Conservation (phyloP, 192 early-diverging fungal species). For the Linnemannia elongata region DNA sequence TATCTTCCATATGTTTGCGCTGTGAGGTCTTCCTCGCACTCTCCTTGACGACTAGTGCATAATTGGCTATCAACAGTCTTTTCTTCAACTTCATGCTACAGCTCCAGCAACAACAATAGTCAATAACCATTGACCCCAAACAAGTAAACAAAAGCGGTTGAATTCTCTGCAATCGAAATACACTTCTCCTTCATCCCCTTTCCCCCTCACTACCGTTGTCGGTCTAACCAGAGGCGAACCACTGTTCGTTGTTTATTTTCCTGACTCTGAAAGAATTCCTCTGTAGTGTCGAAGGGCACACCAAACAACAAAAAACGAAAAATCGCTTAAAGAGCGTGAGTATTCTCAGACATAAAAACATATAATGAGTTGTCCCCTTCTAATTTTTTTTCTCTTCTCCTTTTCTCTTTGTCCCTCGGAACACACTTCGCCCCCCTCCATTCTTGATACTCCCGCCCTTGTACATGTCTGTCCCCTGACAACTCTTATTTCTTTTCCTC, state of each 20-base stretch:
- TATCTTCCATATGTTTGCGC: background rate
- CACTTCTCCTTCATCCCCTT: too few species aligned
- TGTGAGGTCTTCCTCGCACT: background rate
- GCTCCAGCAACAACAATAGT: background rate
- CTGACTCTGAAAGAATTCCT: background rate
- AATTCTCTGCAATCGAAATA: constrained; percentile 32
- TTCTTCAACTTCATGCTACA: background rate
- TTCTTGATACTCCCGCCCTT: background rate
- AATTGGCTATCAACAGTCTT: background rate
- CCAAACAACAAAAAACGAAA: background rate
- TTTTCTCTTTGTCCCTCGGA: background rate
- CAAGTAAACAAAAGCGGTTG: constrained; percentile 9
- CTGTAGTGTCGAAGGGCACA: too few species aligned
- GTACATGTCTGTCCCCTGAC: background rate
- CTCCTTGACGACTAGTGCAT: background rate
- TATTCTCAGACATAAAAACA: background rate
- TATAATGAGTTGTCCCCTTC: background rate
- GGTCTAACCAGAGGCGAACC: too few species aligned
- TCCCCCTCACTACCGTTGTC: background rate
- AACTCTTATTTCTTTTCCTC: background rate
- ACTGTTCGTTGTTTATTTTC: background rate
- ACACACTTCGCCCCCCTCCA: background rate
- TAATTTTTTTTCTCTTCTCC: background rate
- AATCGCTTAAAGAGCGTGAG: background rate
- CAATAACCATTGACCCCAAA: too few species aligned